These are phyloP conservation scores for Kodamaea kakaduensis DNA, from an alignment of 805 yeast species.

Conservation along the genomic window DNA sequence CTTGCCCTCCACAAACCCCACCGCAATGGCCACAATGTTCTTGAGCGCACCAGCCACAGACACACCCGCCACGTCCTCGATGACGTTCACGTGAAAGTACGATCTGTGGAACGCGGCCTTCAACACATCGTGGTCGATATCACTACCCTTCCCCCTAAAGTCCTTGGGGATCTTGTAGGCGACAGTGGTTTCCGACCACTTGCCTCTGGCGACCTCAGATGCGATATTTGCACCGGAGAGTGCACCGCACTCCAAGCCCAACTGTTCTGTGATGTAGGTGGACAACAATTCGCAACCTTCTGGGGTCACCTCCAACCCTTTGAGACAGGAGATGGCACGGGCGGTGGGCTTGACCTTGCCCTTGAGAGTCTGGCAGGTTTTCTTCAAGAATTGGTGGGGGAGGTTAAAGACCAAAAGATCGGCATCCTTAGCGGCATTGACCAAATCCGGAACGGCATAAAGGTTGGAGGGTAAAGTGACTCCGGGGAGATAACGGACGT, in stretches of 20 bases:
- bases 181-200: constrained; percentile 46
- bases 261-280: constrained; percentile 39
- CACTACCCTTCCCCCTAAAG: constrained; percentile 39
- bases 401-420: constrained; percentile 43
- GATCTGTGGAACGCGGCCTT: constrained; percentile 44
- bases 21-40: constrained; percentile 44
- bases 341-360: constrained; percentile 36
- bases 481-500: constrained; percentile 43
- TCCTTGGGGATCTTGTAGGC: constrained; percentile 39
- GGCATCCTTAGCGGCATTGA: constrained; percentile 36
- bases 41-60: constrained; percentile 47
- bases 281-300: constrained; percentile 43
- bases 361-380: constrained; percentile 35
- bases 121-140: constrained; percentile 37
- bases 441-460: constrained; percentile 38
- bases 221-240: constrained; percentile 48
- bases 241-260: constrained; percentile 43
- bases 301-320: constrained; percentile 43
- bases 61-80: constrained; percentile 44
- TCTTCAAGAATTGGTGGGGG: constrained; percentile 44
- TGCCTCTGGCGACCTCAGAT: constrained; percentile 43
- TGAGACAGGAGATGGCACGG: constrained; percentile 44
- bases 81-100: constrained; percentile 44
- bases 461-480: constrained; percentile 40
- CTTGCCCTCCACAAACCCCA: constrained; percentile 44